Evolutionary conservation across 2,329 filamentous ascomycete genomes (phyloP).

Genomic region (Bipolaris victoriae): DNA sequence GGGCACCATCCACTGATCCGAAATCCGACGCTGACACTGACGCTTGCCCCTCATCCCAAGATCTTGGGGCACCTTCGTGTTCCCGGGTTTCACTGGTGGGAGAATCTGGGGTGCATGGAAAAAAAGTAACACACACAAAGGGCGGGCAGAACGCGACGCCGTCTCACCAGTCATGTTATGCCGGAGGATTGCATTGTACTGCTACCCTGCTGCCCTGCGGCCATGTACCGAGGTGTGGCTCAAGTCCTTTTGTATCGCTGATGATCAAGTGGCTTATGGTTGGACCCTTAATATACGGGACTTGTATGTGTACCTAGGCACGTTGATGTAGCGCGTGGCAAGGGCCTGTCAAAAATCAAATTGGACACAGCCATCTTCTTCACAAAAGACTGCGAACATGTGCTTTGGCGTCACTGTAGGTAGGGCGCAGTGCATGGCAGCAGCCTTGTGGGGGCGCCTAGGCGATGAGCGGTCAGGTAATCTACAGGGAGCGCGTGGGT

Average conservation of each 20-base stretch:
- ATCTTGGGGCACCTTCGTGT: slow-evolving; percentile 10
- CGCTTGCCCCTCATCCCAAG: slow-evolving; percentile 7
- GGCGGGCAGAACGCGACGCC: neutral
- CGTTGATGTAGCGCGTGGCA: neutral
- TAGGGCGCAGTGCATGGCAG: neutral
- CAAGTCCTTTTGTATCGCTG: neutral
- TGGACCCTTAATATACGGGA: slow-evolving; percentile 15
- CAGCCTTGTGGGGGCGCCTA: slow-evolving; percentile 4
- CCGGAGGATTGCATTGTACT: slow-evolving; percentile 1
- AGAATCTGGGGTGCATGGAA: slow-evolving; percentile 17
- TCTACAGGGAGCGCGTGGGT: slow-evolving; percentile 3
- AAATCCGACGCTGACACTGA: slow-evolving; percentile 17
- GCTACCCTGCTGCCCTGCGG: neutral
- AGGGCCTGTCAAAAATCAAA: slow-evolving; percentile 2
- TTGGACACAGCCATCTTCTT: neutral
- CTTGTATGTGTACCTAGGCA: neutral
- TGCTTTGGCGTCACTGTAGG: neutral
- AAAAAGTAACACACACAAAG: slow-evolving; percentile 2
- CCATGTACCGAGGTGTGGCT: neutral
- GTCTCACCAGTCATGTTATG: neutral
- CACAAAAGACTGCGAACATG: neutral
- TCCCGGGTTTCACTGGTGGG: slow-evolving; percentile 16
- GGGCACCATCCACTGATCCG: slow-evolving; percentile 22
- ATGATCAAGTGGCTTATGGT: slow-evolving; percentile 1
- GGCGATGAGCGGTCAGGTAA: slow-evolving; percentile 4